phyloP scores from a whole-genome alignment of 1,284 basidiomycete genomes.

The Apiotrichum brassicae region DNA sequence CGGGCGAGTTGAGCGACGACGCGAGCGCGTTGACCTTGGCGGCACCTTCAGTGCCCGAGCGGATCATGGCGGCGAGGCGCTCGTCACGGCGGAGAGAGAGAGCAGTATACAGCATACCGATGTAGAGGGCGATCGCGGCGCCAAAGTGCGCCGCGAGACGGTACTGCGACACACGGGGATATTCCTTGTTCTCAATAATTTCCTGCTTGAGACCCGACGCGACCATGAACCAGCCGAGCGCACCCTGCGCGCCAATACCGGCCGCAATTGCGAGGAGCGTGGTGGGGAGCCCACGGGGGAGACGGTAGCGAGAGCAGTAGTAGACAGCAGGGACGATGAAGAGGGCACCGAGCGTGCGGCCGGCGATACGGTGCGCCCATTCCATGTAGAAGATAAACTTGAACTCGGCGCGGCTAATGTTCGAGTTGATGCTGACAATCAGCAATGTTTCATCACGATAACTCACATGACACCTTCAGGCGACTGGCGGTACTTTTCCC shows the following conservation, averaged over 20 bases:
- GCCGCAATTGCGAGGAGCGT: constrained; percentile 65
- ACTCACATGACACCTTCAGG: constrained; percentile 92
- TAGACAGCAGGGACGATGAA: constrained; percentile 76
- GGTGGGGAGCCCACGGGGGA: constrained; percentile 58
- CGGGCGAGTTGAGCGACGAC: constrained; percentile 54
- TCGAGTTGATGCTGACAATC: constrained; percentile 67
- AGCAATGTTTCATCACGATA: not conserved
- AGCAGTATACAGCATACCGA: constrained; percentile 82
- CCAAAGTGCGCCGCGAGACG: constrained; percentile 90
- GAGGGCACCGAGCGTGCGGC: constrained; percentile 73
- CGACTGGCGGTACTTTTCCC: constrained; percentile 89
- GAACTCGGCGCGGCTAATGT: constrained; percentile 82
- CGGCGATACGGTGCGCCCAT: constrained; percentile 92
- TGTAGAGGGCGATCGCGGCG: constrained; percentile 82
- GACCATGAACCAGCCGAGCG: constrained; percentile 99
- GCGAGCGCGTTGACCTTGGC: constrained; percentile 23
- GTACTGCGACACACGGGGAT: constrained; percentile 94
- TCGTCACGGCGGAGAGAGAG: constrained; percentile 68
- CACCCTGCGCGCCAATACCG: constrained; percentile 80
- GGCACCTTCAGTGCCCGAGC: constrained; percentile 50
- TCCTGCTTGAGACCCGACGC: constrained; percentile 86
- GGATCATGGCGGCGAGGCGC: constrained; percentile 54
- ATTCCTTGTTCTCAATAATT: constrained; percentile 68
- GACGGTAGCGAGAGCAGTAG: constrained; percentile 64
- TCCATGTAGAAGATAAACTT: constrained; percentile 99